phyloP scores from a whole-genome alignment of 139 green algal species.

The Chlorella sp. region DNA sequence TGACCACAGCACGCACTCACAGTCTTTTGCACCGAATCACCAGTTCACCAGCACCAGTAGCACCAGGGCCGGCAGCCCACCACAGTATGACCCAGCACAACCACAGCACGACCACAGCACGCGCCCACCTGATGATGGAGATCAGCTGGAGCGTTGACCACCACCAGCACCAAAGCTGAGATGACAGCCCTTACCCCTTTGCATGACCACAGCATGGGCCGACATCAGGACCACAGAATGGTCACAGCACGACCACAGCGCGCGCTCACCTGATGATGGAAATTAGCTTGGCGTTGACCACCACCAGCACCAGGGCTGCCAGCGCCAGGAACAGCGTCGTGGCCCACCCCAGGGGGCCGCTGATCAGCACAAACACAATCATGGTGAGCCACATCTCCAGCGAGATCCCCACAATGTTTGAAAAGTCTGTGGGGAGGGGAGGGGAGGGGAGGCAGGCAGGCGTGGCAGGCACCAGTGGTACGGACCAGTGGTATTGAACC shows the following conservation, averaged over 20 bases:
- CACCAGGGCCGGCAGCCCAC: too few relatives aligned
- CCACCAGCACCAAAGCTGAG: conserved; percentile 29
- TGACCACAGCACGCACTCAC: too few relatives aligned
- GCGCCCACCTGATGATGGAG: conserved; percentile 38
- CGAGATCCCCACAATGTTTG: conserved; percentile 7
- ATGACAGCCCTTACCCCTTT: too few relatives aligned
- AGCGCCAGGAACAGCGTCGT: conserved; percentile 27
- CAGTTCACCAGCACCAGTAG: too few relatives aligned
- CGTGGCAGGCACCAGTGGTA: neutral
- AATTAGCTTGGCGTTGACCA: conserved; percentile 49
- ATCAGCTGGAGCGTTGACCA: conserved; percentile 50
- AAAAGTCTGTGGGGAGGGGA: neutral
- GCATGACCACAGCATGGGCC: too few relatives aligned
- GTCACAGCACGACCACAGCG: neutral
- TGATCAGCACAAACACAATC: conserved; percentile 44
- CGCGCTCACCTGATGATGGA: conserved; percentile 39
- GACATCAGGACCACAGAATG: too few relatives aligned
- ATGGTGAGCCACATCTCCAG: conserved; percentile 44
- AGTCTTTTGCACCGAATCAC: too few relatives aligned
- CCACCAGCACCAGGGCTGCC: conserved; percentile 27
- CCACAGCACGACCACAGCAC: neutral
- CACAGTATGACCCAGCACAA: too few relatives aligned
- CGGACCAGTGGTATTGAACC: too few relatives aligned
- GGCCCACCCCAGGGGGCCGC: conserved; percentile 40
- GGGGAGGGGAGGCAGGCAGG: neutral